Base-by-base conservation (phyloP, 768 basidiomycete genomes). In the Rubroboletus satanas region DNA sequence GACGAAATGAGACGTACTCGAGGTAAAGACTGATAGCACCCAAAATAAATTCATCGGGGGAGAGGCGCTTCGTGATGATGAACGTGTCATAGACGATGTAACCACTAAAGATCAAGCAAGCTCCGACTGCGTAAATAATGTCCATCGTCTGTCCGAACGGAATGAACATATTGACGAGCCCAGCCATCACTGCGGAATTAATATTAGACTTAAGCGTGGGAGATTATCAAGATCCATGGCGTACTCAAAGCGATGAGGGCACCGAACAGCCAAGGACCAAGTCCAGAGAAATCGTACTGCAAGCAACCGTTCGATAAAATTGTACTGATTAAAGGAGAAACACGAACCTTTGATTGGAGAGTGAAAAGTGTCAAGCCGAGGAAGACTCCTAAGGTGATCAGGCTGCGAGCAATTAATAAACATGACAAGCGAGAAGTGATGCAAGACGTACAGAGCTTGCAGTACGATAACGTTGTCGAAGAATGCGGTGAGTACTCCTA, bases 61-160 rank as follows among this genome's bases (percentile, higher is more conserved):
- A 91, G 18, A 97, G 75, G 55, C 84, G 83, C 63, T 85, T 86
- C 74, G 90, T 93, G 77, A 98, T 95, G 59, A 83, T 69, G 70
- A 88, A 93, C 3, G 96, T 98, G 71, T 95, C 93, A 66, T 87
- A 94, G 62, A 94, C 83, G 61, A 96, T 79, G 67, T 94, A 97
- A 29, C 90, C 93, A 50, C 88, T 89, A 78, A 95, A 95, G 56
- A 96, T 70, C 45, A 96, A 74, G 61, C 85, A 86, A 15, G 87
- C 93, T 41, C 86, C 85, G 29, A 84, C 73, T 17, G 92, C 87
- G 62, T 85, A 88, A 50, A 91, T 74, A 52, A 98, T 77, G 64
- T 98, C 93, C 75, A 89, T 78, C 3, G 88, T 91, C 52, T 77
- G 78, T 65, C 78, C 76, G 76, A 94, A 98, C 2, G 95, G 95